phyloP scores from a whole-genome alignment of 768 basidiomycete genomes.

The Mycena vulgaris region DNA sequence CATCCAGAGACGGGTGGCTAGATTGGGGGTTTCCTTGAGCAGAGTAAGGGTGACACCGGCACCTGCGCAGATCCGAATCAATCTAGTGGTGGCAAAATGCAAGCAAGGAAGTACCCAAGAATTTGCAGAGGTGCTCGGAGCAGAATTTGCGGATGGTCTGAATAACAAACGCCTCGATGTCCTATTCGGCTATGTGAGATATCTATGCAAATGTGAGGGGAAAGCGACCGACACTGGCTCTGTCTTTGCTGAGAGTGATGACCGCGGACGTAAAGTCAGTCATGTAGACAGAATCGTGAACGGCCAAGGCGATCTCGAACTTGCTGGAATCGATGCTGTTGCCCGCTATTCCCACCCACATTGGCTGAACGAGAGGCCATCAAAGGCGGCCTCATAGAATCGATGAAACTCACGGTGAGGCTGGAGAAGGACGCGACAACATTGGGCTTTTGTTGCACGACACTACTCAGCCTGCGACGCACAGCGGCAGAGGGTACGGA shows the following conservation, averaged over 20 bases:
- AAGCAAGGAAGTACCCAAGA: slow-evolving; percentile 7
- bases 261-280: slow-evolving; percentile 79
- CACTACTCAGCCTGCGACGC: slow-evolving; percentile 73
- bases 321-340: slow-evolving; percentile 70
- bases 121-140: slow-evolving; percentile 29
- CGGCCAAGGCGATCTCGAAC: slow-evolving; percentile 82
- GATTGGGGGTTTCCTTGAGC: slow-evolving; percentile 83
- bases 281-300: slow-evolving; percentile 90
- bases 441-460: slow-evolving; percentile 66
- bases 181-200: slow-evolving; percentile 40
- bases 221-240: slow-evolving; percentile 49
- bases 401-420: slow-evolving; percentile 69
- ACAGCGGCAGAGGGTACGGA: slow-evolving; percentile 76
- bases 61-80: slow-evolving; percentile 41
- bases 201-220: neutral
- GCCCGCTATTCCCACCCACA: slow-evolving; percentile 91
- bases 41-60: slow-evolving; percentile 83
- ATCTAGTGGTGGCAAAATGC: neutral
- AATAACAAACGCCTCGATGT: slow-evolving; percentile 76
- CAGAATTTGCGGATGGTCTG: slow-evolving; percentile 79
- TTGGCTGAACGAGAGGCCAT: slow-evolving; percentile 67
- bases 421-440: slow-evolving; percentile 70
- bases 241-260: slow-evolving; percentile 67
- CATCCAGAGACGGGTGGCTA: slow-evolving; percentile 90
- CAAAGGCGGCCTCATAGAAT: slow-evolving; percentile 42